Evolutionary conservation across 257 asterid genomes (phyloP).

Genomic region (Salvia splendens): DNA sequence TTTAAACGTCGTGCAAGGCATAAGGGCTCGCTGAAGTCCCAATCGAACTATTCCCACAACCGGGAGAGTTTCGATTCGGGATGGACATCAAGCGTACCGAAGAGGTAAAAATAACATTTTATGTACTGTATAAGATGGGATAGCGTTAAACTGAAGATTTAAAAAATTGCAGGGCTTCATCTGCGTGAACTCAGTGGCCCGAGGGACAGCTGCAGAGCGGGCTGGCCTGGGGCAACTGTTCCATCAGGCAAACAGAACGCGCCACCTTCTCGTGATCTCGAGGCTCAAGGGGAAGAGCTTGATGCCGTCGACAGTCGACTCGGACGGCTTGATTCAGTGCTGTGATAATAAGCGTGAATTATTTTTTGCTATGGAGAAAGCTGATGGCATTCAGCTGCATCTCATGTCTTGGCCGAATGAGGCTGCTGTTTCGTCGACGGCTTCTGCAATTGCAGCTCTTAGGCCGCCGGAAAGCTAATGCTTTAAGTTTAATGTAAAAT

Average conservation of each 20-base stretch:
- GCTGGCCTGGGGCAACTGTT: constrained; percentile 47
- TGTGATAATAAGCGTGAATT: constrained; percentile 48
- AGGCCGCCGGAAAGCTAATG: constrained; percentile 38
- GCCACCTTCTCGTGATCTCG: constrained; percentile 47
- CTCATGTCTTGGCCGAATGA: constrained; percentile 56
- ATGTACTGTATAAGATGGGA: not conserved
- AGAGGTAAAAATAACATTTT: constrained; percentile 35
- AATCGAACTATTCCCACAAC: constrained; percentile 37
- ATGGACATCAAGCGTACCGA: constrained; percentile 50
- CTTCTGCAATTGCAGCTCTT: constrained; percentile 38
- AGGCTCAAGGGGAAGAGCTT: constrained; percentile 60
- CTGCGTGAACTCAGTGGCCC: constrained; percentile 39
- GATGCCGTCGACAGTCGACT: constrained; percentile 50
- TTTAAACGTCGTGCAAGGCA: constrained; percentile 37
- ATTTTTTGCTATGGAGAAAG: constrained; percentile 40
- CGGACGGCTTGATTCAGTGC: constrained; percentile 50
- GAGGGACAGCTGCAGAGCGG: constrained; percentile 54
- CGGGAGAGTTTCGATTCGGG: constrained; percentile 51
- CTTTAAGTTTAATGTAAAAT: not conserved
- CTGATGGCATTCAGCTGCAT: constrained; percentile 43
- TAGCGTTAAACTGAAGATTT: not conserved
- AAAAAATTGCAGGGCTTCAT: constrained; percentile 41
- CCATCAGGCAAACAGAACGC: constrained; percentile 41
- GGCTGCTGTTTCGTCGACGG: constrained; percentile 27
- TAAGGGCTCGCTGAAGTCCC: constrained; percentile 47